A percentile compares a stretch with the other conserved stretches of the same genome.
Evolutionary conservation across 2,329 filamentous ascomycete species (phyloP).

Genomic region (Trichoderma harzianum): DNA sequence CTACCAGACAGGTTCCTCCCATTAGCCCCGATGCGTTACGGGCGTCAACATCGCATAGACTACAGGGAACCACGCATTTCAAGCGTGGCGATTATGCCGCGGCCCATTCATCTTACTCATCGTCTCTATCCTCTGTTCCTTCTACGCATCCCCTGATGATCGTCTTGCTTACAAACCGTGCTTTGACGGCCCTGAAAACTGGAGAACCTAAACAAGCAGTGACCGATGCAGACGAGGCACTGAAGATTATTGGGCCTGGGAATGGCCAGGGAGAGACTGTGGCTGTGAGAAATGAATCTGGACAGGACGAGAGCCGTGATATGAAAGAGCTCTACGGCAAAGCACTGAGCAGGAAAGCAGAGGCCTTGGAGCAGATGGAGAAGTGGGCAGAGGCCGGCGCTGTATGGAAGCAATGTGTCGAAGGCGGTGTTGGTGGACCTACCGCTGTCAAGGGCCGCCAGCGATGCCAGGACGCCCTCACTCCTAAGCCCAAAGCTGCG

Average conservation of each 20-base stretch:
- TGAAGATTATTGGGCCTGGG: constrained; percentile 73
- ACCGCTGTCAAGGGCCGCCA: constrained; percentile 82
- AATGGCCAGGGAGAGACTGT: constrained; percentile 80
- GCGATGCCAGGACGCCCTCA: constrained; percentile 82
- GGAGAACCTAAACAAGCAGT: constrained; percentile 88
- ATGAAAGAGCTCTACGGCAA: constrained; percentile 95
- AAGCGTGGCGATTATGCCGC: constrained; percentile 90
- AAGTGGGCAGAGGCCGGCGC: constrained; percentile 80
- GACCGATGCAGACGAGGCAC: constrained; percentile 74
- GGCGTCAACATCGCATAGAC: constrained; percentile 72
- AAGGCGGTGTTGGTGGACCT: constrained; percentile 79
- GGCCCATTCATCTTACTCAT: constrained; percentile 78
- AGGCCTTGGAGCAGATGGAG: constrained; percentile 93
- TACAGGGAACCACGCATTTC: constrained; percentile 82
- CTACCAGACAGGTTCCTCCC: constrained; percentile 59
- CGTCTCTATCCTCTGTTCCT: constrained; percentile 72
- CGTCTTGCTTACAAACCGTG: constrained; percentile 86
- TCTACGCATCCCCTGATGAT: constrained; percentile 78
- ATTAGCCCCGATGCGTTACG: constrained; percentile 68
- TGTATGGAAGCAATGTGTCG: constrained; percentile 80
- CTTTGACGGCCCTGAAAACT: constrained; percentile 84
- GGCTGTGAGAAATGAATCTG: constrained; percentile 56
- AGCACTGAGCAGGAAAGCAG: constrained; percentile 88
- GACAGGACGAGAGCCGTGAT: constrained; percentile 65
- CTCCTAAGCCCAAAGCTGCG: constrained; percentile 57